These are phyloP conservation scores for Phlegmacium glaucopus DNA, from an alignment of 768 basidiomycete species.

Conservation along the genomic window DNA sequence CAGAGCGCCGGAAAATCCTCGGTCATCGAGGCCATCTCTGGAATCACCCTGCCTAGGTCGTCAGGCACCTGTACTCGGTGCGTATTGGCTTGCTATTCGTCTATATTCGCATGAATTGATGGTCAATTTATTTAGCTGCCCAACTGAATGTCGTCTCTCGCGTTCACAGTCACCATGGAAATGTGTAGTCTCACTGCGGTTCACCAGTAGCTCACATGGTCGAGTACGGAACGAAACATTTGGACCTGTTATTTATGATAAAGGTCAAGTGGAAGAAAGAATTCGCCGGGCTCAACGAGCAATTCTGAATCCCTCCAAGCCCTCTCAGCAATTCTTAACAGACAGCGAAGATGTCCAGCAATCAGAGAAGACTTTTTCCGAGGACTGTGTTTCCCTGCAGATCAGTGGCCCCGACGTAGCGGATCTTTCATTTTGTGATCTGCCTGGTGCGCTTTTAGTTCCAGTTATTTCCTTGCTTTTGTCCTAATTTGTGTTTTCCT, in stretches of 20 bases:
- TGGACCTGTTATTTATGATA: constrained; percentile 46
- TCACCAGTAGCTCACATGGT: constrained; percentile 35
- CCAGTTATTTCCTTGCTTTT: background rate
- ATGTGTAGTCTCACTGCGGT: constrained; percentile 47
- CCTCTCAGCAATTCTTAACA: constrained; percentile 33
- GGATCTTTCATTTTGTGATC: constrained; percentile 62
- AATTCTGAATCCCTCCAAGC: constrained; percentile 53
- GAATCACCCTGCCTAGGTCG: constrained; percentile 65
- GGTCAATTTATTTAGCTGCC: constrained; percentile 37
- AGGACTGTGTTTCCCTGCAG: constrained; percentile 52
- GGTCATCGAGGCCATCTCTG: constrained; percentile 73
- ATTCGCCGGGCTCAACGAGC: constrained; percentile 65
- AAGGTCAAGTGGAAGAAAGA: constrained; percentile 56
- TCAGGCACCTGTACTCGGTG: constrained; percentile 78
- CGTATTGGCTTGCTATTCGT: background rate
- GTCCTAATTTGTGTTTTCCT: background rate
- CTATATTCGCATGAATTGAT: background rate
- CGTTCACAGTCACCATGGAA: constrained; percentile 40
- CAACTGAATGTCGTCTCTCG: constrained; percentile 54
- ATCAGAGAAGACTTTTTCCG: constrained; percentile 41
- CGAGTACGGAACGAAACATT: constrained; percentile 39
- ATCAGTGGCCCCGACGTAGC: constrained; percentile 59
- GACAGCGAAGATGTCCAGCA: constrained; percentile 22
- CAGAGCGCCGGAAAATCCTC: constrained; percentile 80
- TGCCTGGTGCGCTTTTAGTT: constrained; percentile 42